A percentile compares a stretch with the other conserved stretches of the same genome.
These are phyloP conservation scores for Gossypium anomalum DNA, from an alignment of 345 rosid genomes.

Conservation along the genomic window DNA sequence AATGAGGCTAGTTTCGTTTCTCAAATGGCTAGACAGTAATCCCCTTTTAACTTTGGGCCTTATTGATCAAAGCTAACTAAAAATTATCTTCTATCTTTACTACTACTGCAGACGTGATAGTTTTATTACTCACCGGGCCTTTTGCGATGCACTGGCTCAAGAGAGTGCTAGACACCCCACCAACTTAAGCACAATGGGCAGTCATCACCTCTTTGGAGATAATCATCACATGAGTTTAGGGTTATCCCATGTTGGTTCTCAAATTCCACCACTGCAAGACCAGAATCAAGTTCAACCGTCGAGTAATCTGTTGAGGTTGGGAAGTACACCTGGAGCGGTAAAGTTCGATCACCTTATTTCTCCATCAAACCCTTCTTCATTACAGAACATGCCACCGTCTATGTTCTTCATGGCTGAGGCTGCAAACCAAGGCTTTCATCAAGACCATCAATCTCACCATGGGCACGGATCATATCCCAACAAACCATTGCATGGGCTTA, in stretches of 20 bases:
- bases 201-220: slow-evolving; percentile 53
- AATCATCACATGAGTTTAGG: slow-evolving; percentile 34
- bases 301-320: slow-evolving; percentile 44
- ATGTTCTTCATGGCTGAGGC: slow-evolving; percentile 51
- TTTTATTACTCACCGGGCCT: slow-evolving; percentile 84
- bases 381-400: slow-evolving; percentile 33
- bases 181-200: slow-evolving; percentile 35
- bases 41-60: background rate
- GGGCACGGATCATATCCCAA: slow-evolving; percentile 26
- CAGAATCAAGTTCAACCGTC: slow-evolving; percentile 25
- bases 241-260: slow-evolving; percentile 47
- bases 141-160: slow-evolving; percentile 81
- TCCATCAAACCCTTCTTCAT: slow-evolving; percentile 32
- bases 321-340: slow-evolving; percentile 28
- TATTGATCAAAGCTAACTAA: background rate
- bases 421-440: slow-evolving; percentile 40
- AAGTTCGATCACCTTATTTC: slow-evolving; percentile 48
- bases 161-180: slow-evolving; percentile 69
- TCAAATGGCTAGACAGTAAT: background rate
- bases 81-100: background rate
- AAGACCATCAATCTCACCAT: slow-evolving; percentile 27
- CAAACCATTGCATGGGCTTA: slow-evolving; percentile 39
- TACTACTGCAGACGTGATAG: slow-evolving; percentile 65
- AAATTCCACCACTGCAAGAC: slow-evolving; percentile 33
- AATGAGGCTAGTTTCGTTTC: background rate